Percentiles rank a stretch among this genome's conserved stretches.
Evolutionary conservation across 805 yeast species (phyloP).

Genomic region (Saccharomycopsis oosterbeekiorum): DNA sequence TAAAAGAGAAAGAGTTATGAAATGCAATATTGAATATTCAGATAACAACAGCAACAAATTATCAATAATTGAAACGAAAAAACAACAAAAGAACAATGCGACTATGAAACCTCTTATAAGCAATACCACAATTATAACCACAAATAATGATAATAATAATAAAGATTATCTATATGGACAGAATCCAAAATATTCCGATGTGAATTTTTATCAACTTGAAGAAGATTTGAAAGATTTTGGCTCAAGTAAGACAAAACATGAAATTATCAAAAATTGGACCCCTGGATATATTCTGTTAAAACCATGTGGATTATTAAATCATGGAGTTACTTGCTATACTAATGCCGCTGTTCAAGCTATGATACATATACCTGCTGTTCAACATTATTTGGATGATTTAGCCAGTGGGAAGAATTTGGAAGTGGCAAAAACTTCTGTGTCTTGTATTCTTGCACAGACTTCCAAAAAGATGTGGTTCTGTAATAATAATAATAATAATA

Average conservation of each 20-base stretch:
- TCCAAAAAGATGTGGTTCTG: conserved; percentile 54
- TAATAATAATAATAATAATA: background rate
- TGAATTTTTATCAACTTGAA: conserved; percentile 46
- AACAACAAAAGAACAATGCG: background rate
- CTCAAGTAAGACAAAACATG: conserved; percentile 38
- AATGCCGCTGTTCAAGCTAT: conserved; percentile 90
- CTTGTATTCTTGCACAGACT: conserved; percentile 58
- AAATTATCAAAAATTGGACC: conserved; percentile 66
- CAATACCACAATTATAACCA: background rate
- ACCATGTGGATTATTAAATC: conserved; percentile 71
- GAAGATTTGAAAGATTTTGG: conserved; percentile 56
- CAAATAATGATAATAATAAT: background rate
- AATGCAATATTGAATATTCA: background rate
- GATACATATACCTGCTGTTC: conserved; percentile 84
- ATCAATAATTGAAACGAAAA: background rate
- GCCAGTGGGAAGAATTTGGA: conserved; percentile 38
- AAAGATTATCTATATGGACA: conserved; percentile 16
- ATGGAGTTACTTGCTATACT: conserved; percentile 95
- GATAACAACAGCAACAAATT: background rate
- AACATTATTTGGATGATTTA: conserved; percentile 69
- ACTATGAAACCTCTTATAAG: background rate
- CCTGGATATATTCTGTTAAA: conserved; percentile 36
- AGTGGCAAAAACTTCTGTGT: conserved; percentile 46
- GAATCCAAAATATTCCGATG: conserved; percentile 17
- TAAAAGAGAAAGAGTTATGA: conserved; percentile 11